Conservation (phyloP, 2,329 filamentous ascomycete species). For the Cladosporium sp. region DNA sequence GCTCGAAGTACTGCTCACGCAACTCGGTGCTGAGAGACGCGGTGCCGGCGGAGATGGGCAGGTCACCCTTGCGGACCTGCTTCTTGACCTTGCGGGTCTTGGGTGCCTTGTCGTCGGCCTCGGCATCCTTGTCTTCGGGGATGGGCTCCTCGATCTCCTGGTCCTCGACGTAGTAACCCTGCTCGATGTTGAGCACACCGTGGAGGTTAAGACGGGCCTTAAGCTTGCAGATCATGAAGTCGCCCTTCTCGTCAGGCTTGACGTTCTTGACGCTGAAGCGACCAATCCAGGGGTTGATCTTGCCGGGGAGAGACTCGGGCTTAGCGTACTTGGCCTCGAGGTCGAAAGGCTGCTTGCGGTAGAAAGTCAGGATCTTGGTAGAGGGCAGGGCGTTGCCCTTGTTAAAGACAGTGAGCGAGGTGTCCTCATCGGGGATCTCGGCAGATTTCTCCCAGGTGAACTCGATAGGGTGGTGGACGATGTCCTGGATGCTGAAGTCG, state of each 20-base stretch:
- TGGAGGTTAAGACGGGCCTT: slow-evolving; percentile 97
- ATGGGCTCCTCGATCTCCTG: slow-evolving; percentile 94
- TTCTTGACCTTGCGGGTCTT: slow-evolving; percentile 98
- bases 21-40: slow-evolving; percentile 69
- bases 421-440: slow-evolving; percentile 98
- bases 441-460: slow-evolving; percentile 99
- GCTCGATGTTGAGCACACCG: slow-evolving; percentile 94
- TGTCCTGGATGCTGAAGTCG: slow-evolving; percentile 96
- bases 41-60: slow-evolving; percentile 82
- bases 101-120: slow-evolving; percentile 52
- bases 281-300: slow-evolving; percentile 91
- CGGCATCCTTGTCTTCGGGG: slow-evolving; percentile 72
- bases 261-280: slow-evolving; percentile 98
- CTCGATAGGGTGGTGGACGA: slow-evolving; percentile 96
- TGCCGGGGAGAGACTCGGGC: slow-evolving; percentile 82
- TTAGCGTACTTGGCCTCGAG: slow-evolving; percentile 92
- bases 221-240: slow-evolving; percentile 99
- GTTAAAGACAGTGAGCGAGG: slow-evolving; percentile 95
- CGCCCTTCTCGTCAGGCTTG: slow-evolving; percentile 86
- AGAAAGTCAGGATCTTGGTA: slow-evolving; percentile 99
- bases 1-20: slow-evolving; percentile 72
- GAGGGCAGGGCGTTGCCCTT: slow-evolving; percentile 95
- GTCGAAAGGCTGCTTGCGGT: slow-evolving; percentile 96
- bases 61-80: slow-evolving; percentile 95
- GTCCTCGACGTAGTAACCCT: slow-evolving; percentile 96